These are phyloP conservation scores for Ceratocystis ficicola DNA, from an alignment of 2,329 filamentous ascomycete genomes.

Conservation along the genomic window DNA sequence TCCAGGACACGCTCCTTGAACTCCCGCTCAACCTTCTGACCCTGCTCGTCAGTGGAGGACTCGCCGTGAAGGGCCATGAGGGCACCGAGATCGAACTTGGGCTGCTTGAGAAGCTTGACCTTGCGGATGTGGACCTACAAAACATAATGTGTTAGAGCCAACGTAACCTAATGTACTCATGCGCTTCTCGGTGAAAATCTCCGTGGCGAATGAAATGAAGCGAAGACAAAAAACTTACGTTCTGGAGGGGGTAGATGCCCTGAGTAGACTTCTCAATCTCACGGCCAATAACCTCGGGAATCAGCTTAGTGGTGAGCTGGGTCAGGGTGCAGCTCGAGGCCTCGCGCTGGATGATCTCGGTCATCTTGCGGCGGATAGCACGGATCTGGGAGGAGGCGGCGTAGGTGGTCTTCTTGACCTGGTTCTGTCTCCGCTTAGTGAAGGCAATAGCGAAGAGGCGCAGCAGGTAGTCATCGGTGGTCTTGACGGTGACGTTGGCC, in stretches of 20 bases:
- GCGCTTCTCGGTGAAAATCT: neutral
- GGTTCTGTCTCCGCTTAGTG: constrained; percentile 97
- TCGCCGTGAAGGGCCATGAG: constrained; percentile 96
- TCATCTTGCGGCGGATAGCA: constrained; percentile 99
- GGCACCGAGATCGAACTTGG: constrained; percentile 97
- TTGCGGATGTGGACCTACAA: constrained; percentile 95
- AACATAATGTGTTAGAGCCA: constrained; percentile 28
- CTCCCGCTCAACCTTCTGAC: constrained; percentile 97
- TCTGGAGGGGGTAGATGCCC: constrained; percentile 99
- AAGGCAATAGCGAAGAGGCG: constrained; percentile 98
- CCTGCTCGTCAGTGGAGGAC: constrained; percentile 87
- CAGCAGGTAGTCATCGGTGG: constrained; percentile 98
- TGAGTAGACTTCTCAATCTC: constrained; percentile 99
- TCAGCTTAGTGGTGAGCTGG: constrained; percentile 96
- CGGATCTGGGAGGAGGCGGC: constrained; percentile 94
- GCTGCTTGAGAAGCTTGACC: constrained; percentile 97
- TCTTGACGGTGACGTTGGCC: constrained; percentile 99
- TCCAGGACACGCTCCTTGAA: constrained; percentile 98
- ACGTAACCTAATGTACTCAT: neutral
- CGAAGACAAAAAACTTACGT: constrained; percentile 49
- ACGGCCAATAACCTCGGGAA: constrained; percentile 97
- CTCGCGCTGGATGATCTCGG: constrained; percentile 95
- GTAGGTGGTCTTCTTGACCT: constrained; percentile 99
- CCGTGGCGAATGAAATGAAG: neutral
- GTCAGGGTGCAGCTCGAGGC: constrained; percentile 86